These are phyloP conservation scores for Torulaspora globosa DNA, from an alignment of 1,139 yeast species.

Conservation along the genomic window DNA sequence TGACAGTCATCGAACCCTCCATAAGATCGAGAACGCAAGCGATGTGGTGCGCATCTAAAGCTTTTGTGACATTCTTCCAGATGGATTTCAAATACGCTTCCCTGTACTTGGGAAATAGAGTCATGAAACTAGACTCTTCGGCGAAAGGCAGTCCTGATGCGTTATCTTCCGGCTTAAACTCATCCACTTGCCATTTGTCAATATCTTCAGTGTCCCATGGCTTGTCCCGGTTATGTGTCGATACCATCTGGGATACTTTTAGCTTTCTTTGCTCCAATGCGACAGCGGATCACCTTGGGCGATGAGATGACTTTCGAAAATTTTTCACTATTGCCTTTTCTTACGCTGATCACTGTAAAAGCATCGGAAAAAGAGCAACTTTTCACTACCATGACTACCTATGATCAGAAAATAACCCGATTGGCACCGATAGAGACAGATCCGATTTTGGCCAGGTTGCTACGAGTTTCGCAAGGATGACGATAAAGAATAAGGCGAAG, in stretches of 20 bases:
- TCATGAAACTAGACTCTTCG: constrained; percentile 93
- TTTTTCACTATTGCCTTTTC: constrained; percentile 8
- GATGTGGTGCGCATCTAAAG: constrained; percentile 67
- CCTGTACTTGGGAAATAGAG: constrained; percentile 93
- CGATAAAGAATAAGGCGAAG: constrained; percentile 1
- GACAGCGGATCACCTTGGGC: background rate
- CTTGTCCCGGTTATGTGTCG: constrained; percentile 88
- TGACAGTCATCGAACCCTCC: constrained; percentile 96
- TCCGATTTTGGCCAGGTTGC: background rate
- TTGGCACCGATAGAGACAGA: background rate
- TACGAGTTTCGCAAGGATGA: background rate
- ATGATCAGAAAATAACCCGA: no score
- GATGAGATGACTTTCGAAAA: constrained; percentile 14
- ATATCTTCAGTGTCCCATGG: constrained; percentile 98
- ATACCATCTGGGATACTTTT: constrained; percentile 58
- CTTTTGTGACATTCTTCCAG: constrained; percentile 89
- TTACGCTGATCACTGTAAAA: constrained; percentile 1
- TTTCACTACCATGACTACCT: no score
- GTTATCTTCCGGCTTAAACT: constrained; percentile 86
- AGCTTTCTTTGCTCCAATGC: background rate
- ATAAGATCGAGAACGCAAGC: constrained; percentile 83
- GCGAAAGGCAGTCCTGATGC: constrained; percentile 81
- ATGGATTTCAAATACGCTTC: constrained; percentile 83
- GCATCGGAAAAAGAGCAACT: background rate
- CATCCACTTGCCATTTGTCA: constrained; percentile 89